Evolutionary conservation across 192 early-diverging fungal species (phyloP), one percentile per base, ranked within the genome.

Genomic region (Allomyces arbusculus): DNA sequence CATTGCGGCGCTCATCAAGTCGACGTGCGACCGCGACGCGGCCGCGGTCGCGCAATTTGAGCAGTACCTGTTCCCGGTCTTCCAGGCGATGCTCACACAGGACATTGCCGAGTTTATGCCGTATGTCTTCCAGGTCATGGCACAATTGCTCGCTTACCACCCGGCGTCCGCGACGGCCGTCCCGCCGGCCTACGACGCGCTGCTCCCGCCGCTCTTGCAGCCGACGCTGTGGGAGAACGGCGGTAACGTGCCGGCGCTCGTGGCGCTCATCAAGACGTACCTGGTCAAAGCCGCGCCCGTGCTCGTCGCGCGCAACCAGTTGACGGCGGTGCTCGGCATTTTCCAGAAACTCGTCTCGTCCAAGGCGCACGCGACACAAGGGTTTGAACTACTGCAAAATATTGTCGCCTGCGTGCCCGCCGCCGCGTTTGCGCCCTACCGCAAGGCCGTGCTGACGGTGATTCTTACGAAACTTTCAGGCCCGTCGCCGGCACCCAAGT

Each of bases 71-170:
- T 92, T 97, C 75, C 83, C 81, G 9, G 87, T 87, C n/a, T 93
- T 99, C 77, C 84, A 92, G 72, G 73, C 70, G 20, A 93, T 99
- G 71, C 76, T 99, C 24, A 79, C 83, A 62, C 78, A 86, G 66
- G 91, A 91, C 64, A 87, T 94, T 70, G 72, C 77, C 70, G 96
- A 99, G 75, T 96, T 94, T 50, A 89, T 85, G 73, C 93, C 96
- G 19, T 99, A 99, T 75, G 88, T 91, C 12, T 95, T 99, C 82
- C 96, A 99, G 75, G 79, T 99, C 66, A 73, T 97, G 66, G 81
- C 91, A 8, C 92, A 93, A 71, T 77, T 99, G 45, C 74, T 97
- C 40, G 82, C 84, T 12, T 82, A 86, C 65, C 89, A 97, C 72
- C 69, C 75, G 20, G 79, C 75, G 28, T 62, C 69, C 1, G 73